Evolutionary conservation across 2,329 filamentous ascomycete species (phyloP).

Genomic region (Westerdykella aurantiaca): DNA sequence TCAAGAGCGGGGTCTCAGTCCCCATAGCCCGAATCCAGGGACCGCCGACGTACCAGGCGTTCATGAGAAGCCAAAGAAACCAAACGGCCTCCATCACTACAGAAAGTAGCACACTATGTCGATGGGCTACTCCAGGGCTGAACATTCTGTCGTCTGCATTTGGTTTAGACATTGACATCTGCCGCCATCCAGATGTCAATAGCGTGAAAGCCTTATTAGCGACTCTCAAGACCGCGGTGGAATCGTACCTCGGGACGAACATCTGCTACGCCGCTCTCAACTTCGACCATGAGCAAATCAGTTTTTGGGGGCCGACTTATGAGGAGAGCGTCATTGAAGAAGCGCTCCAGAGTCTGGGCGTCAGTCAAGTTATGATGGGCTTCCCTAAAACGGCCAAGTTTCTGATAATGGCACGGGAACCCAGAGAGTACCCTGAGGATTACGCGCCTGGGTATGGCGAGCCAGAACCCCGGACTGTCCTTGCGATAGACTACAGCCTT

Average conservation of each 20-base stretch:
- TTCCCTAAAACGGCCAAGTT: constrained; percentile 1
- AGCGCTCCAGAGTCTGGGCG: constrained; percentile 7
- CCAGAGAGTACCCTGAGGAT: not conserved
- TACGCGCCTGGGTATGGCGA: too few species aligned
- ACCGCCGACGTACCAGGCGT: constrained; percentile 8
- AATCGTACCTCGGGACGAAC: constrained; percentile 11
- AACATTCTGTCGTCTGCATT: constrained; percentile 3
- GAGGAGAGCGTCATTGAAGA: constrained; percentile 3
- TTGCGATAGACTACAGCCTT: constrained; percentile 4
- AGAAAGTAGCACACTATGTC: constrained; percentile 3
- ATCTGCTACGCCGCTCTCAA: constrained; percentile 9
- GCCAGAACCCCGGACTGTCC: constrained; percentile 4
- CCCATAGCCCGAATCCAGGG: constrained; percentile 8
- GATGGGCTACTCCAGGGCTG: constrained; percentile 4
- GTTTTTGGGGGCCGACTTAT: not conserved
- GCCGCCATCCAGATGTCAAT: constrained; percentile 5
- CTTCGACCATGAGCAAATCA: not conserved
- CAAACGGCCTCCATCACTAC: not conserved
- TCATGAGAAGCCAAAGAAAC: constrained; percentile 7
- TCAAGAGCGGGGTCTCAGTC: constrained; percentile 7
- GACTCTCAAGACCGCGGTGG: constrained; percentile 7
- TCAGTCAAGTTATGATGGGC: constrained; percentile 5
- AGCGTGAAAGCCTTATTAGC: constrained; percentile 4
- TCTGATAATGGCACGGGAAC: constrained; percentile 1
- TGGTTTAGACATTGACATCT: constrained; percentile 2